Base-by-base conservation (phyloP, 2,329 filamentous ascomycete species). In the Stemphylium vesicarium region DNA sequence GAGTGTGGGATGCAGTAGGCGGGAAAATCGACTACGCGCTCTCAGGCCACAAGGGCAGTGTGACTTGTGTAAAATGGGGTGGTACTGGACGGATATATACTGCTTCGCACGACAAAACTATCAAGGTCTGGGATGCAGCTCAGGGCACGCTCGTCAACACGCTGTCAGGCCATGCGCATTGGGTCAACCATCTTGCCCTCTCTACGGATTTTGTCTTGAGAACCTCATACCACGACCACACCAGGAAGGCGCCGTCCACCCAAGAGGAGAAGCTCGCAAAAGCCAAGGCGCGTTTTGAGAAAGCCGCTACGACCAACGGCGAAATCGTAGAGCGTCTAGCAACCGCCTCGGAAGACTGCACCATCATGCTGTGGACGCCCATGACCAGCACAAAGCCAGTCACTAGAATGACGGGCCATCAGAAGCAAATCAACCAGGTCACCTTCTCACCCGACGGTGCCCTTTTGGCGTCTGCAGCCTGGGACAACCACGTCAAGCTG, bases 341-440 rank as follows among this genome's bases (percentile, higher is more conserved):
- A 2, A 96, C 92, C 8, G 95, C 94, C 2, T 94, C 89, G 63
- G 95, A 98, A 71, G 95, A 99, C 75, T 96, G 93, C 75, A 96
- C 93, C 5, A 94, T 99, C 84, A 96, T 92, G 73, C 83, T 99
- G 7, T 99, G 94, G 94, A 91, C 96, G 56, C 93, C 93, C 0
- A 82, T 87, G 9, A 72, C 62, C 31, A 88, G 88, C 4, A 90
- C 82, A 7, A 97, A 98, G 74, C 93, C 94, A 0, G 81, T 98
- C 3, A 89, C 91, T n/a, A 84, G 92, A 31, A 84, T 98, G 78
- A 78, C 92, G n/a, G 95, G 95, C 2, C 95, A 99, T 70, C 92
- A 97, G 74, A 98, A 98, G 78, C 91, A 94, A 71, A 93, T 98
- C 64, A 97, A 98, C 75, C 91, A 97, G 72, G 93, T 98, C 42